Evolutionary conservation across 2,329 filamentous ascomycete genomes (phyloP).

Genomic region (Zasmidium cellare): DNA sequence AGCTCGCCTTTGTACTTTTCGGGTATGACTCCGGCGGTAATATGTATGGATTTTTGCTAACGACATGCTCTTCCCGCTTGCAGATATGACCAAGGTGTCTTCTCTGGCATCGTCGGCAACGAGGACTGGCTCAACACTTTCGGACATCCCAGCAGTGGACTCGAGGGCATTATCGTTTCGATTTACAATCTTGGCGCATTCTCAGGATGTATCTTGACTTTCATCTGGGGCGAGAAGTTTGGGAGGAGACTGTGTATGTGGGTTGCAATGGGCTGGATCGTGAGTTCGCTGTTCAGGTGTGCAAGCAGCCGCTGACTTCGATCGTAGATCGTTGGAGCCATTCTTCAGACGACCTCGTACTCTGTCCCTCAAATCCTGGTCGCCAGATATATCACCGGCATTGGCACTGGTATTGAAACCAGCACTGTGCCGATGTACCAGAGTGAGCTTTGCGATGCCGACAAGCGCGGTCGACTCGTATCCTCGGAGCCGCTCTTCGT

Average conservation of each 20-base stretch:
- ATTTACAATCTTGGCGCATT: constrained; percentile 64
- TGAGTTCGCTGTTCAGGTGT: constrained; percentile 16
- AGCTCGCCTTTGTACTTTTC: constrained; percentile 36
- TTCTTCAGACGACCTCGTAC: constrained; percentile 48
- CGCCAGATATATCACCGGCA: constrained; percentile 49
- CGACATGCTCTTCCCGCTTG: too few species aligned
- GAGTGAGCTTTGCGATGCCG: constrained; percentile 35
- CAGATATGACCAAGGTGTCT: constrained; percentile 30
- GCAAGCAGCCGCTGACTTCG: too few species aligned
- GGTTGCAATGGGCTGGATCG: constrained; percentile 46
- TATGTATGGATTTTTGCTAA: too few species aligned
- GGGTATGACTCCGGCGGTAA: constrained; percentile 24
- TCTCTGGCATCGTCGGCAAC: constrained; percentile 44
- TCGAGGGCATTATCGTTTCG: constrained; percentile 46
- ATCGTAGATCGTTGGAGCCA: constrained; percentile 40
- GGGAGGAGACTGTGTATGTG: constrained; percentile 52
- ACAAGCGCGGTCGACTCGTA: constrained; percentile 35
- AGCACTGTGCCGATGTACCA: constrained; percentile 48
- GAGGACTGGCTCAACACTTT: constrained; percentile 42
- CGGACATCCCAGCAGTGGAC: constrained; percentile 37
- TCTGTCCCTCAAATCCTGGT: constrained; percentile 48
- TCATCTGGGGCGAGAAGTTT: constrained; percentile 49
- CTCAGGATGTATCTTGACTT: constrained; percentile 54
- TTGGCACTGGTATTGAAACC: constrained; percentile 50
- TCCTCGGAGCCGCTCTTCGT: constrained; percentile 37